These are phyloP conservation scores for Scutellaria minor DNA, from an alignment of 257 asterid genomes.

Conservation along the genomic window DNA sequence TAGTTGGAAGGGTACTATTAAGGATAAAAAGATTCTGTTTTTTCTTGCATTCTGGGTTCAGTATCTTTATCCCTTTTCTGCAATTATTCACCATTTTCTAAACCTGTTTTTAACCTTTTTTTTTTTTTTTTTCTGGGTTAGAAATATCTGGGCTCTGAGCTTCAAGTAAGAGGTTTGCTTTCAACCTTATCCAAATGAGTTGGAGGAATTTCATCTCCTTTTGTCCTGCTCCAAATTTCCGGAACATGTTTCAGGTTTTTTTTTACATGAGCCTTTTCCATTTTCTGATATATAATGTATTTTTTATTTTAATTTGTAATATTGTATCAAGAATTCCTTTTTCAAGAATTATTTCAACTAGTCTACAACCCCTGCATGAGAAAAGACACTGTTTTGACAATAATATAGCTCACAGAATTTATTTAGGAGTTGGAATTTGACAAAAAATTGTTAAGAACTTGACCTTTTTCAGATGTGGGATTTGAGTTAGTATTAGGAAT, in stretches of 20 bases:
- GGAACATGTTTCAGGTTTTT: conserved; percentile 71
- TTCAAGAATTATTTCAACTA: conserved; percentile 8
- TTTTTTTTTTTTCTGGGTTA: conserved; percentile 7
- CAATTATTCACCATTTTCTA: conserved; percentile 22
- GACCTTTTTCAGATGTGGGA: conserved; percentile 30
- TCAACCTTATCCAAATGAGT: conserved; percentile 46
- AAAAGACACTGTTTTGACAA: too few relatives aligned
- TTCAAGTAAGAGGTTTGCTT: conserved; percentile 22
- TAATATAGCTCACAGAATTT: background rate
- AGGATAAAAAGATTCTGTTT: conserved; percentile 11
- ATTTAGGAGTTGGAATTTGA: conserved; percentile 17
- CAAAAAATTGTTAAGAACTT: background rate
- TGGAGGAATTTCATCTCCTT: conserved; percentile 52
- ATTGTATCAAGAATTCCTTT: conserved; percentile 10
- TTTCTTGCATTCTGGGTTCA: conserved; percentile 37
- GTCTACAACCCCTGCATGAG: too few relatives aligned
- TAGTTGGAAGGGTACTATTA: conserved; percentile 28
- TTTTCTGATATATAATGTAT: background rate
- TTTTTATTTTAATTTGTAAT: background rate
- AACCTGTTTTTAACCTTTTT: background rate
- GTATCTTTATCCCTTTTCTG: conserved; percentile 24
- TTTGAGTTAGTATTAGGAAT: conserved; percentile 2
- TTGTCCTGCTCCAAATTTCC: conserved; percentile 52
- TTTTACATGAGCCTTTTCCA: background rate
- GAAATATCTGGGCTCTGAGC: conserved; percentile 18